Evolutionary conservation across 192 early-diverging fungal genomes (phyloP).

Genomic region (Backusella tarrabulga): DNA sequence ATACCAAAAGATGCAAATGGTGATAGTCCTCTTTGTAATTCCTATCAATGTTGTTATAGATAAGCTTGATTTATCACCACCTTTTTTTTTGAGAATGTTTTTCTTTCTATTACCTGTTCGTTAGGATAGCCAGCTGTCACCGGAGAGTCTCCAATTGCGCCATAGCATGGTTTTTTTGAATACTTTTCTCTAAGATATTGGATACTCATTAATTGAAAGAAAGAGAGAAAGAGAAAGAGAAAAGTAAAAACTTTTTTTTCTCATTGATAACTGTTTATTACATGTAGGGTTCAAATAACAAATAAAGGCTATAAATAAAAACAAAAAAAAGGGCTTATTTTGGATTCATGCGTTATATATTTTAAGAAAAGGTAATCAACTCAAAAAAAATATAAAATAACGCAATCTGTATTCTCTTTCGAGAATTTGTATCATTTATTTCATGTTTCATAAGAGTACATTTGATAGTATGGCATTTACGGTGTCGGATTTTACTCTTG

Average conservation of each 20-base stretch:
- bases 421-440: neutral
- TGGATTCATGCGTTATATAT: neutral
- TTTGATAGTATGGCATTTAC: too few species aligned
- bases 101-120: neutral
- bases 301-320: neutral
- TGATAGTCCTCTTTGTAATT: conserved; percentile 13
- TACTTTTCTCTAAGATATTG: neutral
- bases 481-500: too few species aligned
- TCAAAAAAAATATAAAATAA: neutral
- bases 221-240: neutral
- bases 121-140: neutral
- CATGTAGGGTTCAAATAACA: neutral
- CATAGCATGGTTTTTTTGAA: neutral
- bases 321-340: neutral
- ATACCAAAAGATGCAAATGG: conserved; percentile 28
- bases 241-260: neutral
- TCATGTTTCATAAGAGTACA: too few species aligned
- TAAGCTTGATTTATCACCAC: neutral
- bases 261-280: neutral
- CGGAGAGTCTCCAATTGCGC: neutral
- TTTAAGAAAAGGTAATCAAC: neutral
- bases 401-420: neutral
- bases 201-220: neutral
- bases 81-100: neutral
- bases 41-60: neutral